Conservation (phyloP, 2,329 filamentous ascomycete genomes). For the Cadophora gregata region DNA sequence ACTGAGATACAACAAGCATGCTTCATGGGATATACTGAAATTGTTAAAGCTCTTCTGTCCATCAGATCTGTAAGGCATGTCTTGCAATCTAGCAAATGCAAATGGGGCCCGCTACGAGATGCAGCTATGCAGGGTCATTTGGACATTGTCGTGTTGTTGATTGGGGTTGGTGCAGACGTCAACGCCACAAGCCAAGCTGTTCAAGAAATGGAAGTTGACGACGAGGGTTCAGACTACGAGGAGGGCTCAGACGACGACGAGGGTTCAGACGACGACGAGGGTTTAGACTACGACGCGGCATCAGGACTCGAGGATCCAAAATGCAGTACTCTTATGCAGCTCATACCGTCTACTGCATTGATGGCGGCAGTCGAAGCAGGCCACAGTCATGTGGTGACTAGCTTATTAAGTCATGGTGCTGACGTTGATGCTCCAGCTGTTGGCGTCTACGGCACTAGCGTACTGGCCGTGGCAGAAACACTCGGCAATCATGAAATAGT, state of each 20-base stretch:
- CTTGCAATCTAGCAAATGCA: conserved; percentile 16
- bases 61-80: conserved; percentile 31
- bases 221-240: neutral
- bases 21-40: conserved; percentile 37
- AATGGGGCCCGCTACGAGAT: conserved; percentile 1
- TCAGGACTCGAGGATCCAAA: neutral
- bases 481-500: neutral
- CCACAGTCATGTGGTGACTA: neutral
- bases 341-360: neutral
- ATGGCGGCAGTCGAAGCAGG: conserved; percentile 7
- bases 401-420: neutral
- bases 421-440: neutral
- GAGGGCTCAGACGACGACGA: neutral
- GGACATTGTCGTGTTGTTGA: conserved; percentile 9
- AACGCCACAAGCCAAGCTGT: neutral
- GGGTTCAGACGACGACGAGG: neutral
- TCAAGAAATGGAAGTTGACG: neutral
- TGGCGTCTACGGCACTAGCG: neutral
- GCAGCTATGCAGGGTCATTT: conserved; percentile 18
- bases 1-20: conserved; percentile 38
- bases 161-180: conserved; percentile 19
- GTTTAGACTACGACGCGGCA: too few relatives aligned
- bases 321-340: too few relatives aligned
- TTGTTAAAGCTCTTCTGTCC: conserved; percentile 46
- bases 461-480: neutral